Evolutionary conservation across 129 eudicot genomes (phyloP), one percentile per base, ranked within the genome.

Genomic region (Smallanthus sonchifolius): DNA sequence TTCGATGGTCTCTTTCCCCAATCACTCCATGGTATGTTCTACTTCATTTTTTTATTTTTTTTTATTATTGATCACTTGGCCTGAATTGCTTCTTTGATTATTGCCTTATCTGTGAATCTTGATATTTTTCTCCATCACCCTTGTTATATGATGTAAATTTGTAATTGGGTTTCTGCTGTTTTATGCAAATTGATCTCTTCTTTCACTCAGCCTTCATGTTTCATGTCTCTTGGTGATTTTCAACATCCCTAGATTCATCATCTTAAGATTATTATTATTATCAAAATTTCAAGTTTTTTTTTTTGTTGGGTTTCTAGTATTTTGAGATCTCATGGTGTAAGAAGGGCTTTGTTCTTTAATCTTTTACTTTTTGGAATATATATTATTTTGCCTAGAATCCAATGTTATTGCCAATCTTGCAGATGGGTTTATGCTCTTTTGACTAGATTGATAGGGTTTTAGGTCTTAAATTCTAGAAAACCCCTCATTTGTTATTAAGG

Each of bases 291-390:
- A 43, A 6, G 43, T 7, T 39, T 73, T 72, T 59, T 56, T 35
- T 70, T 69, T 34, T 34, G 8, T 34, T 49, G 42, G 32, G 35
- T 74, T 61, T 62, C 11, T 39, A 34, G 39, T 47, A 6, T 59
- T 43, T 77, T 44, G 70, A 69, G 81, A 77, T 77, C 76, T 44
- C 73, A 39, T 39, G n/a, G 19, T 75, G 78, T 51, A n/a, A 13
- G 34, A 73, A 62, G 37, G 19, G 40, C 6, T 32, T 75, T 9
- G 10, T n/a, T 44, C 49, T 35, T 51, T 17, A 70, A 16, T 52
- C 38, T 48, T 69, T 11, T 69, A n/a, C 61, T 17, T 69, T 70
- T 51, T 69, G 44, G 9, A 48, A 15, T 60, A 10, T 5, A 2
- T 32, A 1, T 20, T 17, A 6, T 32, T 10, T 20, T 74, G 62